Percentiles rank a stretch among this genome's conserved stretches.
Evolutionary conservation across 208 protist genomes (phyloP).

Genomic region (Leishmania tropica): DNA sequence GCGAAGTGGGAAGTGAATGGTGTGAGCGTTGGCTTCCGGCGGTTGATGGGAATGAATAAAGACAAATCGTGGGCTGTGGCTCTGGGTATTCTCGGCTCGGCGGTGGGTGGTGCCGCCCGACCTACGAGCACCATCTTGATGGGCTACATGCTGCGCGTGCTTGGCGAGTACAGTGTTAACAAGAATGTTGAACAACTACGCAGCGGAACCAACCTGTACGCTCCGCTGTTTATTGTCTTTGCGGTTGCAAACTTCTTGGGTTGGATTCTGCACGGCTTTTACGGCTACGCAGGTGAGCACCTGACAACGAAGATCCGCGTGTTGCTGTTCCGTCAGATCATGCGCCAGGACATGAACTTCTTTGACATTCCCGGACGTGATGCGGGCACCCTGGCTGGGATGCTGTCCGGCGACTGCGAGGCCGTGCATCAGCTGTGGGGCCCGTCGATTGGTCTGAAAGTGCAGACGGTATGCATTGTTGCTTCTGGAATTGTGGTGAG

Average conservation of each 20-base stretch:
- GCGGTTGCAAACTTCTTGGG: conserved; percentile 37
- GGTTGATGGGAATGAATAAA: conserved; percentile 47
- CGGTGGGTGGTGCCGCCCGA: conserved; percentile 34
- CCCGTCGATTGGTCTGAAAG: conserved; percentile 56
- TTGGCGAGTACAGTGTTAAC: conserved; percentile 37
- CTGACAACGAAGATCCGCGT: conserved; percentile 69
- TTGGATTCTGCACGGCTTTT: conserved; percentile 62
- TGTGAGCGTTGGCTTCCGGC: conserved; percentile 41
- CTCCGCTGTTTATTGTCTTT: conserved; percentile 58
- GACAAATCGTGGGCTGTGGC: conserved; percentile 39
- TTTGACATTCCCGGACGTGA: conserved; percentile 80
- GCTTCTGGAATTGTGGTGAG: conserved; percentile 58
- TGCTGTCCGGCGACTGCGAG: conserved; percentile 85
- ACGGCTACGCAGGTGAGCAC: conserved; percentile 74
- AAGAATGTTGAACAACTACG: conserved; percentile 38
- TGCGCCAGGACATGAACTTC: conserved; percentile 87
- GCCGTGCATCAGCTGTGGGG: conserved; percentile 80
- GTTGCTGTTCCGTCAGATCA: conserved; percentile 67
- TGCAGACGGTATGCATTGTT: conserved; percentile 58
- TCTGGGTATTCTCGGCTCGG: conserved; percentile 61
- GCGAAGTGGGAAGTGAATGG: conserved; percentile 59
- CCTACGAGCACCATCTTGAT: conserved; percentile 59
- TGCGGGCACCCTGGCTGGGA: conserved; percentile 62
- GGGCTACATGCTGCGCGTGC: conserved; percentile 42
- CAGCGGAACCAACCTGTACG: conserved; percentile 42